Evolutionary conservation across 176 grass and related monocot species (phyloP).

Genomic region (Oryza longistaminata): DNA sequence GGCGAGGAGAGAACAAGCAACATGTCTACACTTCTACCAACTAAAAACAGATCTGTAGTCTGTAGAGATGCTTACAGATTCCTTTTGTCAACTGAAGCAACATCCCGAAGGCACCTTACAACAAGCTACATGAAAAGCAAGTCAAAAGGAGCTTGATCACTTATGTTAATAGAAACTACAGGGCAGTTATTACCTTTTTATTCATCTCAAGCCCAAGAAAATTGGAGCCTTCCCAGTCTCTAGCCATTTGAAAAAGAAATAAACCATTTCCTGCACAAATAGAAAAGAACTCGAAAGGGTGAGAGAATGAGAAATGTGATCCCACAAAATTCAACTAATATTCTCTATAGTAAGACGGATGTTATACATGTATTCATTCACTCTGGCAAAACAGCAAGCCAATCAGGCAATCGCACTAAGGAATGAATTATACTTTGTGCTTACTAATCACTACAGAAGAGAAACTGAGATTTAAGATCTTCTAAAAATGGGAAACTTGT

Average conservation of each 20-base stretch:
- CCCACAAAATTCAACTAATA: conserved; percentile 1
- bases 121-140: conserved; percentile 73
- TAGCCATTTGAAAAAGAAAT: conserved; percentile 86
- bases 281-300: conserved; percentile 23
- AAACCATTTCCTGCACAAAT: conserved; percentile 83
- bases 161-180: conserved; percentile 13
- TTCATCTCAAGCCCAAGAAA: conserved; percentile 99
- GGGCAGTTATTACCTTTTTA: conserved; percentile 56
- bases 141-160: conserved; percentile 13
- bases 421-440: conserved; percentile 10
- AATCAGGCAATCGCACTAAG: background rate
- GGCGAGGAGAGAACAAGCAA: conserved; percentile 7
- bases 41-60: conserved; percentile 27
- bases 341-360: background rate
- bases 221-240: conserved; percentile 56
- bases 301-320: background rate
- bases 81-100: conserved; percentile 47
- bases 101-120: conserved; percentile 62
- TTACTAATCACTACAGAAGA: background rate
- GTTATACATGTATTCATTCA: background rate
- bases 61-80: conserved; percentile 69
- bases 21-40: conserved; percentile 23
- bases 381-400: background rate
- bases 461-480: conserved; percentile 23
- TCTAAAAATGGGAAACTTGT: background rate